Conservation (phyloP, 805 yeast genomes). For the Clavispora fructus region DNA sequence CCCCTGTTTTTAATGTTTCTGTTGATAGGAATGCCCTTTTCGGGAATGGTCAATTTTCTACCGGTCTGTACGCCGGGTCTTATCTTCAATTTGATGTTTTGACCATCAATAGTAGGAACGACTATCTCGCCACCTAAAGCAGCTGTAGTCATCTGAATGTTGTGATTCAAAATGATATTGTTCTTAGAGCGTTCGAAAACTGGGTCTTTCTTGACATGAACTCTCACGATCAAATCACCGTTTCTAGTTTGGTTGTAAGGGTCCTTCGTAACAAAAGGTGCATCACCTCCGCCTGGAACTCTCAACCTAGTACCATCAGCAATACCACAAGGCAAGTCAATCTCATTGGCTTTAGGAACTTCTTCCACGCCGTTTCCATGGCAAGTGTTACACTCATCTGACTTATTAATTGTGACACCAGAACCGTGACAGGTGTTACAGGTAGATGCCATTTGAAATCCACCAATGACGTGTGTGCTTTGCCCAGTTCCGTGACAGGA, state of each 20-base stretch:
- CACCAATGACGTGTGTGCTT: constrained; percentile 80
- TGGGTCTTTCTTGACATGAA: constrained; percentile 72
- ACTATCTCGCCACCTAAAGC: constrained; percentile 88
- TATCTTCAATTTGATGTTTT: constrained; percentile 67
- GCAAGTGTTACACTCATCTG: constrained; percentile 73
- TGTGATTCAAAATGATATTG: constrained; percentile 59
- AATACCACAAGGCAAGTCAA: constrained; percentile 86
- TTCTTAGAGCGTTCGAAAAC: constrained; percentile 61
- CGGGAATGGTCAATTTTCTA: constrained; percentile 67
- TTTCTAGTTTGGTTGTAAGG: constrained; percentile 62
- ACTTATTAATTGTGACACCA: constrained; percentile 68
- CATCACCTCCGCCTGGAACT: constrained; percentile 84
- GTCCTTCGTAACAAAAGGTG: constrained; percentile 71
- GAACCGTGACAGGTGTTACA: constrained; percentile 84
- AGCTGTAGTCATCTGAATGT: constrained; percentile 91
- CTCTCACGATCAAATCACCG: constrained; percentile 85
- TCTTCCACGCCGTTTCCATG: constrained; percentile 85
- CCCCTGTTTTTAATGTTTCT: constrained; percentile 59
- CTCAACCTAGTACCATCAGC: constrained; percentile 81
- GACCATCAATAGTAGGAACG: constrained; percentile 88
- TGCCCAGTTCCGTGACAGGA: constrained; percentile 94
- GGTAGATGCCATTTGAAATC: constrained; percentile 94
- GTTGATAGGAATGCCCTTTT: constrained; percentile 77
- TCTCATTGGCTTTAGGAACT: constrained; percentile 61
- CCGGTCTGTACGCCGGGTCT: constrained; percentile 83